A percentile compares a stretch with the other conserved stretches of the same genome.
These are phyloP conservation scores for Mucor sp. DNA, from an alignment of 371 early-diverging fungal genomes.

Conservation along the genomic window DNA sequence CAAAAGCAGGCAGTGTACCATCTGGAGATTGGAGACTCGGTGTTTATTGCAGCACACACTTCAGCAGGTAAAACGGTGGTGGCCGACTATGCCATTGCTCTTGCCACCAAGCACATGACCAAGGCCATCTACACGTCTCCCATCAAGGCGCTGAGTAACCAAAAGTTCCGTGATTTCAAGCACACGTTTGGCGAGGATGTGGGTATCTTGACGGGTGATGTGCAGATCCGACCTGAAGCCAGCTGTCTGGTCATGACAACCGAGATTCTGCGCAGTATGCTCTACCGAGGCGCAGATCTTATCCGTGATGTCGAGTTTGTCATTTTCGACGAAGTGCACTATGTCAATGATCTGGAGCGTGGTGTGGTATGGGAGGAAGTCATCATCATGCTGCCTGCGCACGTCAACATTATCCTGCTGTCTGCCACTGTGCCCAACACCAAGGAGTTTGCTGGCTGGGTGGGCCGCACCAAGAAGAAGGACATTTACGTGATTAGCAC, in stretches of 20 bases:
- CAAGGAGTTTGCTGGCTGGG: conserved; percentile 99
- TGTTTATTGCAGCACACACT: conserved; percentile 99
- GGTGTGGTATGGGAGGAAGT: conserved; percentile 99
- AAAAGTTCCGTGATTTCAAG: conserved; percentile 98
- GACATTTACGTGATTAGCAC: conserved; percentile 99
- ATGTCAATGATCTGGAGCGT: conserved; percentile 98
- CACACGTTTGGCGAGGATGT: conserved; percentile 91
- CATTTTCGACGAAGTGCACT: conserved; percentile 99
- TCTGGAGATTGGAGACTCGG: conserved; percentile 91
- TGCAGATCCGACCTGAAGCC: conserved; percentile 97
- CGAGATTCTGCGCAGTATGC: conserved; percentile 98
- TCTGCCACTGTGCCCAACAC: conserved; percentile 99
- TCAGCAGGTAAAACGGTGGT: conserved; percentile 99
- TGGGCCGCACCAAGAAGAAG: conserved; percentile 96
- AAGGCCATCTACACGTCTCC: conserved; percentile 99
- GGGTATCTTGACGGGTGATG: conserved; percentile 99
- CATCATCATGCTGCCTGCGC: conserved; percentile 98
- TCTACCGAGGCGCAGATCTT: conserved; percentile 97
- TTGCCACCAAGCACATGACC: conserved; percentile 95
- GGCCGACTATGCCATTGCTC: conserved; percentile 98
- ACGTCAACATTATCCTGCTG: conserved; percentile 92
- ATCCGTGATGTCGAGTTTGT: conserved; percentile 99
- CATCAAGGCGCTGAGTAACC: conserved; percentile 99
- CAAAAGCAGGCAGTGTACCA: conserved; percentile 98
- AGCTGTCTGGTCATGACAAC: conserved; percentile 99